A percentile compares a stretch with the other conserved stretches of the same genome.
These are phyloP conservation scores for Pisolithus microcarpus DNA, from an alignment of 768 basidiomycete species.

Conservation along the genomic window DNA sequence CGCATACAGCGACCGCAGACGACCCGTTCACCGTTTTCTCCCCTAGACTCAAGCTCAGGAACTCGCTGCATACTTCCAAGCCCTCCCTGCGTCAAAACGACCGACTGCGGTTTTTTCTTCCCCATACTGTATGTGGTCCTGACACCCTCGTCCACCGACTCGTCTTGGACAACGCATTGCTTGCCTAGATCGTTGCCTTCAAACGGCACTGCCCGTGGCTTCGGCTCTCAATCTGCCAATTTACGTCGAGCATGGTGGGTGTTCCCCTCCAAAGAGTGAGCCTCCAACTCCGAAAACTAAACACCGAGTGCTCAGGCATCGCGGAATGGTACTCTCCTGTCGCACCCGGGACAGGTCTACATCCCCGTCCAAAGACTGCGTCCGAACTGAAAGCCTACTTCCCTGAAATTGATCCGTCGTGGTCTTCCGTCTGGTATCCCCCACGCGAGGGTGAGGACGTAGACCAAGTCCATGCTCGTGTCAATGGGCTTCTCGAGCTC, in stretches of 20 bases:
- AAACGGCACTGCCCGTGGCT: conserved; percentile 65
- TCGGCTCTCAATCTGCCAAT: conserved; percentile 58
- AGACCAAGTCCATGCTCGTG: conserved; percentile 53
- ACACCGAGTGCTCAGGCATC: conserved; percentile 37
- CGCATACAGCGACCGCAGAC: background rate
- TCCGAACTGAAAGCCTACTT: conserved; percentile 46
- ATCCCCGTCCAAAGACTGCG: conserved; percentile 65
- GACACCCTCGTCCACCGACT: background rate
- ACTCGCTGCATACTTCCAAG: conserved; percentile 55
- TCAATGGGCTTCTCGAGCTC: conserved; percentile 40
- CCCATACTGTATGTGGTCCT: conserved; percentile 59
- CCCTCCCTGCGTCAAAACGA: conserved; percentile 55
- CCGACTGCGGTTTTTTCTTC: conserved; percentile 82
- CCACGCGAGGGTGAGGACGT: conserved; percentile 69
- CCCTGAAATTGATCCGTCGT: conserved; percentile 46
- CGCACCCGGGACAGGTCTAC: conserved; percentile 56
- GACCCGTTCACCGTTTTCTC: background rate
- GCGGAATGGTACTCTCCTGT: conserved; percentile 80
- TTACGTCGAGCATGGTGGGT: conserved; percentile 69
- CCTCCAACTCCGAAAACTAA: background rate
- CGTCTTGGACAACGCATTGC: background rate
- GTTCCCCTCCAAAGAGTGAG: background rate
- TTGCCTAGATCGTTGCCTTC: conserved; percentile 72
- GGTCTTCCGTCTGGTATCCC: conserved; percentile 62
- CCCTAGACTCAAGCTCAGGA: conserved; percentile 65